Conservation (phyloP, 2,329 filamentous ascomycete species). For the Phyllosticta capitalensis region DNA sequence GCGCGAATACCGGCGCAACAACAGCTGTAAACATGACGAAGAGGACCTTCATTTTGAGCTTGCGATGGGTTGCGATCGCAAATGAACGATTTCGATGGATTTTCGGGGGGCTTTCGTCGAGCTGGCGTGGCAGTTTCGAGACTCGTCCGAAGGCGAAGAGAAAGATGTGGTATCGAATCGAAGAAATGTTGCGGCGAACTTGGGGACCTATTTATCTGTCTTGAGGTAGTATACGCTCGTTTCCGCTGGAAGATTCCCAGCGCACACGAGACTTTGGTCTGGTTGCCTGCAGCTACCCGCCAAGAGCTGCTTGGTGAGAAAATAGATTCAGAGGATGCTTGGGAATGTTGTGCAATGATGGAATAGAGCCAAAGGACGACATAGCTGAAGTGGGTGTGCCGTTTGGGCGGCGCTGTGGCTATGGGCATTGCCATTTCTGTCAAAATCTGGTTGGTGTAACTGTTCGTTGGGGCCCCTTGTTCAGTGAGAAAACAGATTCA, state of each 20-base stretch:
- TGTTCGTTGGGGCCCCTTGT: not conserved
- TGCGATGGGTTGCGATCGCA: no score
- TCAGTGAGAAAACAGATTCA: not conserved
- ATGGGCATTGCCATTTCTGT: not conserved
- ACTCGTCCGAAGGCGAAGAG: no score
- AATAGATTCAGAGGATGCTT: not conserved
- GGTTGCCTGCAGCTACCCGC: not conserved
- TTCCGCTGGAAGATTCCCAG: not conserved
- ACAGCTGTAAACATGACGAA: no score
- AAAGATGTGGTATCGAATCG: no score
- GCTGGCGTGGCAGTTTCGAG: no score
- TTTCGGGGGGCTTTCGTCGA: no score
- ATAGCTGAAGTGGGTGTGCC: not conserved
- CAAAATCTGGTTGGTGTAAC: not conserved
- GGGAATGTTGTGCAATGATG: not conserved
- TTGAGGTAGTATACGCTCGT: not conserved
- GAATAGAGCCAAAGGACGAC: not conserved
- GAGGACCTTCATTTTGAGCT: no score
- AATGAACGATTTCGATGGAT: no score
- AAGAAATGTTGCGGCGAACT: no score
- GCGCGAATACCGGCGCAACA: no score
- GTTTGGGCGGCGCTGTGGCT: not conserved
- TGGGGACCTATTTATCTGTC: not conserved
- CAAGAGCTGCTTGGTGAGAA: not conserved
- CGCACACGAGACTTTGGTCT: not conserved